Evolutionary conservation across 257 asterid genomes (phyloP), one percentile per base, ranked within the genome.

Genomic region (Solanum dulcamara): DNA sequence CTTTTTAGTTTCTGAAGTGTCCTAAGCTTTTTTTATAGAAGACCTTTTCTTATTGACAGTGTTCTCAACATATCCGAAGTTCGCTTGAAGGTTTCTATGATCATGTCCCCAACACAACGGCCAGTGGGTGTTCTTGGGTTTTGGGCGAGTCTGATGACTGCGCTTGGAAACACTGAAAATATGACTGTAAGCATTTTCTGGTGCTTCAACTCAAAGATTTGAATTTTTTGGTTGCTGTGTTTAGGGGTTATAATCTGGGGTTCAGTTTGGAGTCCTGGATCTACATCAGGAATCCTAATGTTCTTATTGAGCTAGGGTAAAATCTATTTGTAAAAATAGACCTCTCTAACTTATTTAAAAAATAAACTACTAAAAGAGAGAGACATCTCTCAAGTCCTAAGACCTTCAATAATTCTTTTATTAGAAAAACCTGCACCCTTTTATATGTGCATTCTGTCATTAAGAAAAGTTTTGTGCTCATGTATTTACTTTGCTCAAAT

Each of bases 71-170:
- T 95, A 67, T 97, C 98, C 6, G 99, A 97, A 89, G 89, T 95
- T 32, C 97, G 99, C 85, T 91, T 97, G 89, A 97, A 95, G 92
- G 96, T 97, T 68, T 94, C 99, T 85, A 95, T 97, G 97, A 96
- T 92, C 84, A 97, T 97, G 99, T 97, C 99, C 83, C 99, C 99
- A 80, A 93, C 98, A 89, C 99, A 97, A 88, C 94, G 99, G 64
- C 99, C 99, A 81, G 98, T 94, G 14, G 99, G 99, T 86, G 99
- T 97, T 91, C 99, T 97, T 88, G 99, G 99, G 72, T 97, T 97
- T 89, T 97, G 99, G 99, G 94, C 99, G 81, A 95, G 98, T 91
- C 92, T 97, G 90, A 97, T 97, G 99, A 97, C 99, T 80, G 99
- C 99, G 32, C 97, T 97, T 70, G 99, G 99, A 87, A 97, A 97